Evolutionary conservation across 306 rosid genomes (phyloP).

Genomic region (Nissolia schottii): DNA sequence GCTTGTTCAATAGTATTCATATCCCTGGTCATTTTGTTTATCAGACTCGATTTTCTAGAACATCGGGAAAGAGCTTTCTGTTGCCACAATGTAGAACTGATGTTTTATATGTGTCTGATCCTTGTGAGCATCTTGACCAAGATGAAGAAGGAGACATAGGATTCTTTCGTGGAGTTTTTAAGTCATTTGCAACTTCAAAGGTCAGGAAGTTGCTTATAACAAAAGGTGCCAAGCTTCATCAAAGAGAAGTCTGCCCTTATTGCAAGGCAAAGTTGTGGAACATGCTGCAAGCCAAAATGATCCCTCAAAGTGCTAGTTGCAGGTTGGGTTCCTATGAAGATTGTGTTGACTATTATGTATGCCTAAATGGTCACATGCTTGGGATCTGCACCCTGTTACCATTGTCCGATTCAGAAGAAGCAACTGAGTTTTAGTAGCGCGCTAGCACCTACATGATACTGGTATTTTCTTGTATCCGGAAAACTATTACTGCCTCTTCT

Average conservation of each 20-base stretch:
- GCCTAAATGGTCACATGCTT: slow-evolving; percentile 78
- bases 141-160: slow-evolving; percentile 85
- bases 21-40: slow-evolving; percentile 77
- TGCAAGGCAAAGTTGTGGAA: slow-evolving; percentile 86
- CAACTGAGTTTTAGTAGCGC: slow-evolving; percentile 52
- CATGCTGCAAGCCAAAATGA: slow-evolving; percentile 85
- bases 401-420: slow-evolving; percentile 73
- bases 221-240: slow-evolving; percentile 64
- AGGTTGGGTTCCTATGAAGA: slow-evolving; percentile 80
- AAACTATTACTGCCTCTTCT: background rate
- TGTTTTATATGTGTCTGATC: slow-evolving; percentile 75
- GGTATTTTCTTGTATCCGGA: slow-evolving; percentile 35
- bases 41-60: slow-evolving; percentile 72
- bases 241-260: slow-evolving; percentile 78
- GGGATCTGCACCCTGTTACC: slow-evolving; percentile 78
- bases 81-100: slow-evolving; percentile 80
- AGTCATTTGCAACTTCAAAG: slow-evolving; percentile 67
- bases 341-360: slow-evolving; percentile 72
- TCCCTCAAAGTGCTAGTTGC: slow-evolving; percentile 80
- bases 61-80: slow-evolving; percentile 86
- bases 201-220: slow-evolving; percentile 66
- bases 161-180: slow-evolving; percentile 73
- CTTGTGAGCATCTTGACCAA: slow-evolving; percentile 85
- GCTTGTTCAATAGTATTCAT: slow-evolving; percentile 59
- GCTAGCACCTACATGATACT: slow-evolving; percentile 15